These are phyloP conservation scores for Aspergillus sp. DNA, from an alignment of 2,329 filamentous ascomycete species.

Conservation along the genomic window DNA sequence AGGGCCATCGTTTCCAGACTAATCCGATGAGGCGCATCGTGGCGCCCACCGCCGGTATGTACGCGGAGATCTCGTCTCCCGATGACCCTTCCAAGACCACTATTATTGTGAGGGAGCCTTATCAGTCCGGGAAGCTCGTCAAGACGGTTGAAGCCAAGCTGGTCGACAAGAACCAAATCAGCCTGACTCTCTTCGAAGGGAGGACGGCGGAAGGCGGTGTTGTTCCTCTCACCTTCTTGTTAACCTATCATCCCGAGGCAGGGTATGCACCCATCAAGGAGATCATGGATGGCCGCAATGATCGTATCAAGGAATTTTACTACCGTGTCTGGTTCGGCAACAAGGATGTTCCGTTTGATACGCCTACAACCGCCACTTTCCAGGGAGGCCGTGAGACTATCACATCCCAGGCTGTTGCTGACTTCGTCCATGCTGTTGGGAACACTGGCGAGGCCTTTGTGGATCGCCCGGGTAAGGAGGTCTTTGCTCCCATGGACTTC, in stretches of 20 bases:
- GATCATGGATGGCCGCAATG: slow-evolving; percentile 91
- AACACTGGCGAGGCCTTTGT: slow-evolving; percentile 98
- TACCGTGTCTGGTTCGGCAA: slow-evolving; percentile 96
- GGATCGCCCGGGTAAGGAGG: slow-evolving; percentile 84
- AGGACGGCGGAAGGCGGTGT: slow-evolving; percentile 76
- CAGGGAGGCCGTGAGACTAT: slow-evolving; percentile 81
- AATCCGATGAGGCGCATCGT: slow-evolving; percentile 93
- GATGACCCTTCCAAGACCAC: slow-evolving; percentile 73
- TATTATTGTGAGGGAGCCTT: slow-evolving; percentile 80
- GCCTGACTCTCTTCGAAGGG: slow-evolving; percentile 85
- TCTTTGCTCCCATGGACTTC: slow-evolving; percentile 97
- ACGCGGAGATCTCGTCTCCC: slow-evolving; percentile 77
- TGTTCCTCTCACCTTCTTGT: slow-evolving; percentile 74
- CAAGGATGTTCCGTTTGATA: slow-evolving; percentile 72
- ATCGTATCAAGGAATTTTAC: slow-evolving; percentile 99
- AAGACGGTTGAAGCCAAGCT: slow-evolving; percentile 82
- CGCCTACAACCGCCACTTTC: slow-evolving; percentile 75
- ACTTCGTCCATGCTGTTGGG: slow-evolving; percentile 97
- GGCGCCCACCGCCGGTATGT: slow-evolving; percentile 72
- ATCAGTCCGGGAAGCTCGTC: slow-evolving; percentile 73
- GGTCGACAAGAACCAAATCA: slow-evolving; percentile 65
- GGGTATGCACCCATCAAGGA: slow-evolving; percentile 97
- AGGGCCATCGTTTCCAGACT: slow-evolving; percentile 93
- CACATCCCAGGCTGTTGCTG: slow-evolving; percentile 86
- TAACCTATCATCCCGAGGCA: slow-evolving; percentile 88